phyloP scores from a whole-genome alignment of 2,329 filamentous ascomycete genomes.

The Colletotrichum acutatum region DNA sequence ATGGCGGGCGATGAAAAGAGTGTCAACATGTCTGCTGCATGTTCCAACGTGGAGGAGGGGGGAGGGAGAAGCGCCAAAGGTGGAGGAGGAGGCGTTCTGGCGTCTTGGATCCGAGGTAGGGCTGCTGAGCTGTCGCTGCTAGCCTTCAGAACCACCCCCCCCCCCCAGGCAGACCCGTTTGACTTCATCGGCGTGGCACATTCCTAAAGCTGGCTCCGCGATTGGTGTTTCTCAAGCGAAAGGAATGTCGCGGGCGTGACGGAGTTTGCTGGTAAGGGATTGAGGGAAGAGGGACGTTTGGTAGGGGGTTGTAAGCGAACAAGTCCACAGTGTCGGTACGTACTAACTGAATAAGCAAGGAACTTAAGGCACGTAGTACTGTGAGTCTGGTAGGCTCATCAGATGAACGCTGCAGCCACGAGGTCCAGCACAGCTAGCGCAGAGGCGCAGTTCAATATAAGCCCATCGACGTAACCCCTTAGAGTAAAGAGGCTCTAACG shows the following conservation, averaged over 20 bases:
- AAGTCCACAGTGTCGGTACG: slow-evolving; percentile 1
- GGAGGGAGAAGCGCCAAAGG: background rate
- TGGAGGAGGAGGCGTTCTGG: background rate
- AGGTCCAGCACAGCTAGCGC: background rate
- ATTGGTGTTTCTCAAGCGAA: slow-evolving; percentile 24
- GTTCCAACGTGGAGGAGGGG: background rate
- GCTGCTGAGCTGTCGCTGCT: slow-evolving; percentile 8
- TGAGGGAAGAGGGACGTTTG: background rate
- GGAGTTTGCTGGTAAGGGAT: background rate
- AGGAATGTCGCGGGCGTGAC: slow-evolving; percentile 4
- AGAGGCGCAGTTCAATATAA: slow-evolving; percentile 24
- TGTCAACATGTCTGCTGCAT: background rate
- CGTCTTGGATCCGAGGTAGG: slow-evolving; percentile 2
- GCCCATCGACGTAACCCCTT: background rate
- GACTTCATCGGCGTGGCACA: slow-evolving; percentile 22
- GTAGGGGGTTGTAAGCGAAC: too few species aligned
- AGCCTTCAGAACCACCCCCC: background rate
- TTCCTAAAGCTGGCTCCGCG: slow-evolving; percentile 6
- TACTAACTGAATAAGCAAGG: background rate
- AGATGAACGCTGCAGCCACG: background rate
- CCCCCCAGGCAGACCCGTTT: slow-evolving; percentile 10
- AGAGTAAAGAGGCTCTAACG: background rate
- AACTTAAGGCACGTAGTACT: background rate
- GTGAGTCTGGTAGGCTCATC: background rate
- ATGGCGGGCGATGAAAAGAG: slow-evolving; percentile 3